Conservation (phyloP, 2,329 filamentous ascomycete genomes). For the Metarhizium humberi region DNA sequence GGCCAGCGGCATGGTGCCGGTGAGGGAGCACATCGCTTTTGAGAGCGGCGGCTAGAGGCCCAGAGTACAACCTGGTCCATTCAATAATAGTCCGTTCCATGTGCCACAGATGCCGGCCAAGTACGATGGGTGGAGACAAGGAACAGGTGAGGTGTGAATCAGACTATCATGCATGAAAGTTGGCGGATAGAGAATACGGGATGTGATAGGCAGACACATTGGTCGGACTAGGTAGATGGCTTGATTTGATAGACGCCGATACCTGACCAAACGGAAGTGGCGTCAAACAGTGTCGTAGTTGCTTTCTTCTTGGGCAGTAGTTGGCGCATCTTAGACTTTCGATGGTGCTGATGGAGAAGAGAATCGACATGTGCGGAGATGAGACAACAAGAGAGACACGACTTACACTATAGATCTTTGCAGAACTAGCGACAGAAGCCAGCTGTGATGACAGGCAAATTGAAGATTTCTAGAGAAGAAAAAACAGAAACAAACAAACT, state of each 20-base stretch:
- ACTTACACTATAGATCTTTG: background rate
- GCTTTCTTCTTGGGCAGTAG: background rate
- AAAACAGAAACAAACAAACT: background rate
- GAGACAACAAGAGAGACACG: background rate
- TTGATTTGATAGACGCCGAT: constrained; percentile 3
- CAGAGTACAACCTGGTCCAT: constrained; percentile 10
- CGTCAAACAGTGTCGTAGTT: constrained; percentile 32
- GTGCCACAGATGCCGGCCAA: constrained; percentile 23
- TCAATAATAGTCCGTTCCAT: constrained; percentile 19
- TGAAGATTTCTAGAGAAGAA: too few species aligned
- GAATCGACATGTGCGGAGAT: background rate
- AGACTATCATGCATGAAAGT: constrained; percentile 2
- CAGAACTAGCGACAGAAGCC: background rate
- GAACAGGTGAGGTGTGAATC: constrained; percentile 13
- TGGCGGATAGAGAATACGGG: background rate
- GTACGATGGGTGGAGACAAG: constrained; percentile 17
- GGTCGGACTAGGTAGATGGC: constrained; percentile 2
- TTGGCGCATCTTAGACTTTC: background rate
- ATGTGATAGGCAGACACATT: constrained; percentile 5
- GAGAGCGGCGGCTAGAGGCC: constrained; percentile 25
- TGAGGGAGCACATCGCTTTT: constrained; percentile 40
- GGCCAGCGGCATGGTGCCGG: constrained; percentile 20
- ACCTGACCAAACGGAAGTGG: constrained; percentile 8
- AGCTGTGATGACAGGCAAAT: background rate
- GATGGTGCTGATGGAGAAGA: too few species aligned